phyloP scores from a whole-genome alignment of 306 rosid genomes.

The Prunus persica region Prunus_persica_NCBIv2 NC_034012.1:6106501-6107000 shows the following conservation, averaged over 20 bases:
- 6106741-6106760: conserved; percentile 67
- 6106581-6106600: conserved; percentile 62
- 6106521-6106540: conserved; percentile 91
- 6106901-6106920: conserved; percentile 69
- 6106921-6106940: conserved; percentile 86
- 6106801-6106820: conserved; percentile 44
- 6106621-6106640: conserved; percentile 88
- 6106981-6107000: conserved; percentile 91
- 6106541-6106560: conserved; percentile 76
- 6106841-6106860: conserved; percentile 75
- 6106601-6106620: conserved; percentile 84
- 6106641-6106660: conserved; percentile 63
- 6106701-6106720: conserved; percentile 34
- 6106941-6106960: conserved; percentile 86
- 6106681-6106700: conserved; percentile 30
- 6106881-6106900: conserved; percentile 87
- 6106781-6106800: conserved; percentile 33
- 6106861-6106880: conserved; percentile 94
- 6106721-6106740: conserved; percentile 45
- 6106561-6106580: conserved; percentile 84
- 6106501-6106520: conserved; percentile 89
- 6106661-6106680: conserved; percentile 40
- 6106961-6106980: conserved; percentile 86
- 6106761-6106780: conserved; percentile 45
- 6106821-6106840: conserved; percentile 76